Evolutionary conservation across 371 early-diverging fungal species (phyloP).

Genomic region (Smittium culicis): DNA sequence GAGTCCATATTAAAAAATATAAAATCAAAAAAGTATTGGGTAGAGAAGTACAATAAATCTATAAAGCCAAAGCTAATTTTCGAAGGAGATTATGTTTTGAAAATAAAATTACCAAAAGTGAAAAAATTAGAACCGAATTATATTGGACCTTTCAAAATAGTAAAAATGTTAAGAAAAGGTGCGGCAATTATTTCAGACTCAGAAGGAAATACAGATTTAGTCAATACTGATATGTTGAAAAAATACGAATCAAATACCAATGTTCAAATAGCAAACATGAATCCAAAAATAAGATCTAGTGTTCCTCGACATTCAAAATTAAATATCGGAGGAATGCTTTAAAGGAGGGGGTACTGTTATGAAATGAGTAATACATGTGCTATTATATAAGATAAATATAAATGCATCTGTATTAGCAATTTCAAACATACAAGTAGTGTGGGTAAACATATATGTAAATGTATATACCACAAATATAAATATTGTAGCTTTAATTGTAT

Average conservation of each 20-base stretch:
- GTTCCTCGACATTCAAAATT: background rate
- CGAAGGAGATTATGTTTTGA: background rate
- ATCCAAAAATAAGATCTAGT: background rate
- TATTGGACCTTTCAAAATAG: background rate
- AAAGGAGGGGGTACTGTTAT: background rate
- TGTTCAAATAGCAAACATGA: background rate
- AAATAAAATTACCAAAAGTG: background rate
- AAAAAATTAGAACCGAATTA: background rate
- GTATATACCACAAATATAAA: too few species aligned
- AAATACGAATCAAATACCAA: background rate
- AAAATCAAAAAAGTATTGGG: background rate
- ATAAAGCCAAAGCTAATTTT: background rate
- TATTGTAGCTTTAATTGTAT: too few species aligned
- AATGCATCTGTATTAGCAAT: too few species aligned
- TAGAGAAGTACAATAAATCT: background rate
- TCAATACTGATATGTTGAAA: background rate
- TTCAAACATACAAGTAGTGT: too few species aligned
- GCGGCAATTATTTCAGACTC: background rate
- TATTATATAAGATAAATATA: too few species aligned
- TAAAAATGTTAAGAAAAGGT: background rate
- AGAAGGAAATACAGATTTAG: conserved; percentile 2
- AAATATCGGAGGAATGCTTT: background rate
- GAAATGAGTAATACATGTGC: too few species aligned
- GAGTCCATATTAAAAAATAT: background rate
- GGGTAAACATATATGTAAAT: too few species aligned